Evolutionary conservation across 371 early-diverging fungal species (phyloP).

Genomic region (Saksenaea vasiformis): DNA sequence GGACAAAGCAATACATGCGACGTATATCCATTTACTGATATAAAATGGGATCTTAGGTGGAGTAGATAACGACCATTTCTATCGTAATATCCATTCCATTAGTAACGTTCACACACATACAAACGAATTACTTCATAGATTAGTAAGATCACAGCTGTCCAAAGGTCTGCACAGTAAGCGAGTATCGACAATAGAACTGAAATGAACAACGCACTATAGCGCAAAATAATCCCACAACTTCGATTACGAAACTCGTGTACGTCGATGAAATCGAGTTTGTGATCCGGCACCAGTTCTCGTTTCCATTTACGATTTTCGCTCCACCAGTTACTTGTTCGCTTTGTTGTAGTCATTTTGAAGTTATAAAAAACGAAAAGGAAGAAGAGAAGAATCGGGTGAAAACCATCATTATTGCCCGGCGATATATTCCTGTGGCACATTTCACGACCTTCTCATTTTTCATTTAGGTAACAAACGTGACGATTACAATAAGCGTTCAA

Average conservation of each 20-base stretch:
- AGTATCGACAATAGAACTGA: conserved; percentile 73
- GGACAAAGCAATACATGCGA: conserved; percentile 69
- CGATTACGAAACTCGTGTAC: conserved; percentile 72
- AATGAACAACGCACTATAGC: conserved; percentile 65
- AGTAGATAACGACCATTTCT: conserved; percentile 37
- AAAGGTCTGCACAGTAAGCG: conserved; percentile 74
- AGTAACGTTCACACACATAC: not conserved
- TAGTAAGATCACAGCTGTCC: conserved; percentile 62
- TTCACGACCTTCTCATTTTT: too few species aligned
- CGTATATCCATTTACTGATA: conserved; percentile 64
- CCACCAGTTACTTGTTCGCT: too few species aligned
- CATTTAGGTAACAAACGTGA: too few species aligned
- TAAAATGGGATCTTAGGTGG: conserved; percentile 44
- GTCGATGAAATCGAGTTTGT: conserved; percentile 89
- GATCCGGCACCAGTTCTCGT: conserved; percentile 78
- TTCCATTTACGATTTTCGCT: conserved; percentile 68
- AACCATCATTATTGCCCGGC: too few species aligned
- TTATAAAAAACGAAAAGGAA: too few species aligned
- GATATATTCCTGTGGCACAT: too few species aligned
- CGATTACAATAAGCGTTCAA: too few species aligned
- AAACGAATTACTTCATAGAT: conserved; percentile 34
- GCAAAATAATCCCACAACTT: conserved; percentile 38
- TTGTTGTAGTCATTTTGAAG: too few species aligned
- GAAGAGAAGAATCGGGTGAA: too few species aligned
- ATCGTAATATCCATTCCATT: not conserved